Evolutionary conservation across 176 grass and related monocot species (phyloP).

Genomic region (Puccinellia tenuiflora): DNA sequence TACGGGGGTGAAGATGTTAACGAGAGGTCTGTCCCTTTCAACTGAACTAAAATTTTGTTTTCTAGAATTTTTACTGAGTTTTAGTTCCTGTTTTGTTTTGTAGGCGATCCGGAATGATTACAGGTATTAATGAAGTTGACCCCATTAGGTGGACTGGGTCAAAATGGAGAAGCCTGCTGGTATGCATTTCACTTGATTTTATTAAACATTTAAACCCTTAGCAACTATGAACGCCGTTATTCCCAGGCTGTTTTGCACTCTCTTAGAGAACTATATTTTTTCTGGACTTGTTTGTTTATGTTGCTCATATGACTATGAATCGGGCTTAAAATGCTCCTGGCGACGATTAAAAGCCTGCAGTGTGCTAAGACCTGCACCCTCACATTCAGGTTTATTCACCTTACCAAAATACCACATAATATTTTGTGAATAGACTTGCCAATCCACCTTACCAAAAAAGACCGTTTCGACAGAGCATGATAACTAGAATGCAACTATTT

Average conservation of each 20-base stretch:
- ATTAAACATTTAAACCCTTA: neutral
- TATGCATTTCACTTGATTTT: conserved; percentile 30
- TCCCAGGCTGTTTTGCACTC: neutral
- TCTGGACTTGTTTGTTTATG: neutral
- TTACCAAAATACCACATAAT: neutral
- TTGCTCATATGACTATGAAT: neutral
- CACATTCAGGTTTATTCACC: neutral
- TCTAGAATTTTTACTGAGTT: neutral
- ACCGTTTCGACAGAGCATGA: neutral
- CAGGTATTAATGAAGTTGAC: conserved; percentile 72
- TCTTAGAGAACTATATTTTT: conserved; percentile 2
- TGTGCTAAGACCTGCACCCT: neutral
- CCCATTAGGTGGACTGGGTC: conserved; percentile 85
- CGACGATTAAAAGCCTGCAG: neutral
- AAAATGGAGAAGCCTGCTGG: conserved; percentile 89
- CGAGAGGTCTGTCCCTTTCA: conserved; percentile 49
- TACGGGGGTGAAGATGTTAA: conserved; percentile 78
- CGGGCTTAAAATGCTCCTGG: neutral
- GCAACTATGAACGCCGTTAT: neutral
- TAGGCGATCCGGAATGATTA: conserved; percentile 75
- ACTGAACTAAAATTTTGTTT: neutral
- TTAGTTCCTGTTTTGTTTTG: conserved; percentile 16
- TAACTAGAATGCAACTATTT: neutral
- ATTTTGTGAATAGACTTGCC: neutral
- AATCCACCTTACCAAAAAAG: neutral